Evolutionary conservation across 2,329 filamentous ascomycete species (phyloP).

Genomic region (Onygenales sp.): DNA sequence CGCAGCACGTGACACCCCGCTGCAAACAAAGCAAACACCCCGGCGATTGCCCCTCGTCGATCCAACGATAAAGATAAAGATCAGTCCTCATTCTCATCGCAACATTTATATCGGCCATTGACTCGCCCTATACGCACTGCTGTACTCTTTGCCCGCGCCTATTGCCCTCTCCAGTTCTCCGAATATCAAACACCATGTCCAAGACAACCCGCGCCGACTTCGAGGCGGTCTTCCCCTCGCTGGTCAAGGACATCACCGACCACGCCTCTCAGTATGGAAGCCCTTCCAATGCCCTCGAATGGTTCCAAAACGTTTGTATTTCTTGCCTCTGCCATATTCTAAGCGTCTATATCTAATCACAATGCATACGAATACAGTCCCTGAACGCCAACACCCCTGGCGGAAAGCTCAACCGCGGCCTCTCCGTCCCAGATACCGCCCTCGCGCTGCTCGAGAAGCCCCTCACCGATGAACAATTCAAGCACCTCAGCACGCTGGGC

Average conservation of each 20-base stretch:
- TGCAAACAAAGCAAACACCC: conserved; percentile 22
- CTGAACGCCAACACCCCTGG: conserved; percentile 80
- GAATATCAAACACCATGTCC: conserved; percentile 42
- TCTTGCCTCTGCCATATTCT: background rate
- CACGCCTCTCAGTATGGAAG: conserved; percentile 76
- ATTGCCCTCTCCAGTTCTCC: background rate
- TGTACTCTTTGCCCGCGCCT: background rate
- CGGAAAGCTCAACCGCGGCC: conserved; percentile 97
- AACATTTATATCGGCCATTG: conserved; percentile 6
- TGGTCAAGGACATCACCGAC: conserved; percentile 71
- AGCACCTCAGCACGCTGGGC: conserved; percentile 75
- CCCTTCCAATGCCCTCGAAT: conserved; percentile 68
- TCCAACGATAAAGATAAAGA: background rate
- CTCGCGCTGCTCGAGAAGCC: conserved; percentile 15
- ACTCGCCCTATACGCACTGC: background rate
- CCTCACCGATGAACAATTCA: conserved; percentile 63
- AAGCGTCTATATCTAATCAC: background rate
- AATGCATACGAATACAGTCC: conserved; percentile 43
- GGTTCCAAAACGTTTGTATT: conserved; percentile 66
- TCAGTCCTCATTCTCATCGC: conserved; percentile 5
- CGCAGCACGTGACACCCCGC: conserved; percentile 1
- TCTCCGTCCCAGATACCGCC: conserved; percentile 48
- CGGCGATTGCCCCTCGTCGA: conserved; percentile 6
- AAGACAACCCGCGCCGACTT: conserved; percentile 67
- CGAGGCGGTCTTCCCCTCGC: conserved; percentile 77